A percentile compares a stretch with the other conserved stretches of the same genome.
These are phyloP conservation scores for Diplocarpon rosae DNA, from an alignment of 2,329 filamentous ascomycete species.

Conservation along the genomic window DNA sequence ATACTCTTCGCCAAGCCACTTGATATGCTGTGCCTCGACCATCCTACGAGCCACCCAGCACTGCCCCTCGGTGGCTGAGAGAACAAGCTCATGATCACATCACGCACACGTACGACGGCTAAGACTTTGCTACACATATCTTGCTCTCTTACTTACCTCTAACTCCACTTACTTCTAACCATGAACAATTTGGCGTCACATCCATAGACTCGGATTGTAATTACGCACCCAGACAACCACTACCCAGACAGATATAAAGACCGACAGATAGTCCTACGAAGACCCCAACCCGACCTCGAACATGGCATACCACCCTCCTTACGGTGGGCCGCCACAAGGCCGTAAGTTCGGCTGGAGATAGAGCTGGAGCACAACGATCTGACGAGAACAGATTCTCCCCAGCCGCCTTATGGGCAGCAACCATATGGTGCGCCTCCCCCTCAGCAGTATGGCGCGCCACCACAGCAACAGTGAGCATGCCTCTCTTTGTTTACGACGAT, in stretches of 20 bases:
- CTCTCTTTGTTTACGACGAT: background rate
- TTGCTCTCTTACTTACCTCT: too few relatives aligned
- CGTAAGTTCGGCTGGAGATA: constrained; percentile 5
- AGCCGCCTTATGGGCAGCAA: constrained; percentile 9
- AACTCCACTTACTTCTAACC: too few relatives aligned
- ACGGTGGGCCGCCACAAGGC: constrained; percentile 12
- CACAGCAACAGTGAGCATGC: constrained; percentile 13
- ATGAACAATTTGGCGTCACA: too few relatives aligned
- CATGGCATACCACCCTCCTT: constrained; percentile 13
- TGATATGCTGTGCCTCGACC: background rate
- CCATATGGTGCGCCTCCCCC: constrained; percentile 9
- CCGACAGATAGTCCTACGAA: too few relatives aligned
- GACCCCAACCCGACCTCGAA: background rate
- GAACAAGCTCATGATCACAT: too few relatives aligned
- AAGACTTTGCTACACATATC: too few relatives aligned
- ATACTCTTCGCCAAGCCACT: background rate
- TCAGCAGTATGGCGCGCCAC: constrained; percentile 8
- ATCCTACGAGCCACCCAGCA: constrained; percentile 6
- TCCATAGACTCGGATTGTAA: too few relatives aligned
- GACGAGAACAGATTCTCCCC: constrained; percentile 10
- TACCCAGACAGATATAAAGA: too few relatives aligned
- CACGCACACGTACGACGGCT: too few relatives aligned
- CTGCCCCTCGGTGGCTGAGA: constrained; percentile 5
- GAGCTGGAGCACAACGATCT: constrained; percentile 1
- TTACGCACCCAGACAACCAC: too few relatives aligned